These are phyloP conservation scores for Schizonepeta tenuifolia DNA, from an alignment of 257 asterid genomes.

Conservation along the genomic window DNA sequence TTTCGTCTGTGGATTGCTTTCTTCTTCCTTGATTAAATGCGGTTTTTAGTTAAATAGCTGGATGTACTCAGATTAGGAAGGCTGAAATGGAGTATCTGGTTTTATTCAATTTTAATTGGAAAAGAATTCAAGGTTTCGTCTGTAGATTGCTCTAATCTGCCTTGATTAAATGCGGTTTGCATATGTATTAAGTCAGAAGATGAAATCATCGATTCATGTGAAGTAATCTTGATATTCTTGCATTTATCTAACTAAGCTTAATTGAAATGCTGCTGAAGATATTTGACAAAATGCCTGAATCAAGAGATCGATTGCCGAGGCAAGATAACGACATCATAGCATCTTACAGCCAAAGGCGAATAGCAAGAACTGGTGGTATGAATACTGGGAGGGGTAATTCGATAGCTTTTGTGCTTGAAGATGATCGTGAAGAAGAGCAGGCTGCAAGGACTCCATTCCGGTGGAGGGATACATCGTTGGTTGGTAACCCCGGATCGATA, in stretches of 20 bases:
- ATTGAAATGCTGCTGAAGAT: constrained; percentile 17
- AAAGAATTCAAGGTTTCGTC: not conserved
- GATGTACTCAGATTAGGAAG: too few species aligned
- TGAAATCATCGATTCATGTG: not conserved
- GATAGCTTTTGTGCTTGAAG: constrained; percentile 41
- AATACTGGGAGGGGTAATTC: constrained; percentile 33
- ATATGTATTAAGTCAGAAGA: not conserved
- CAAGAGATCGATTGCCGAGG: constrained; percentile 66
- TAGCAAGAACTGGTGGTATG: constrained; percentile 29
- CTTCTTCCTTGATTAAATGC: not conserved
- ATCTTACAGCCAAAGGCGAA: constrained; percentile 46
- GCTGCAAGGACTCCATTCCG: constrained; percentile 48
- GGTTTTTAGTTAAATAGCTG: not conserved
- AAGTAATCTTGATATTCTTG: not conserved
- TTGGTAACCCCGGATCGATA: constrained; percentile 38
- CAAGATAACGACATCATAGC: constrained; percentile 41
- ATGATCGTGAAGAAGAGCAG: constrained; percentile 41
- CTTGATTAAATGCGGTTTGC: not conserved
- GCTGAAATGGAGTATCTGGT: not conserved
- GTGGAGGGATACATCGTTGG: constrained; percentile 53
- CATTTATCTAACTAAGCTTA: not conserved
- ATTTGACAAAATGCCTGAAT: constrained; percentile 55
- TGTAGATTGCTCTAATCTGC: not conserved
- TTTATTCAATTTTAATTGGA: not conserved
- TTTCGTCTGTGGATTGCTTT: not conserved